These are phyloP conservation scores for Aspergillus fructus DNA, from an alignment of 2,329 filamentous ascomycete genomes.

Conservation along the genomic window DNA sequence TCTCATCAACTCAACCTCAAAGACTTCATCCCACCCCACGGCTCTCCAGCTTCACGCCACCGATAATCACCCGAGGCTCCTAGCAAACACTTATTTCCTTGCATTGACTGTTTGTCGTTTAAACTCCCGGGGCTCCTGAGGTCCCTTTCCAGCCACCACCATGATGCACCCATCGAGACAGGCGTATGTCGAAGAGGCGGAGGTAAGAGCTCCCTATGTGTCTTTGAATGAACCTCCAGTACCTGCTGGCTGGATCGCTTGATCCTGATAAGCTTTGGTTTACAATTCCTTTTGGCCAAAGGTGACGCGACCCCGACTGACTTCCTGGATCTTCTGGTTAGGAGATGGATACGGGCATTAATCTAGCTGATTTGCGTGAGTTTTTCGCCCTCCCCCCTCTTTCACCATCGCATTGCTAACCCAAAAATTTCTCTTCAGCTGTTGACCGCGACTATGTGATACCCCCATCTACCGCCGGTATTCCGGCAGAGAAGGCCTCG, in stretches of 20 bases:
- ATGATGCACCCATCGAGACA: slow-evolving; percentile 83
- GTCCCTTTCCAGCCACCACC: slow-evolving; percentile 23
- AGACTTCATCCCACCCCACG: background rate
- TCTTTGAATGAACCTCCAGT: background rate
- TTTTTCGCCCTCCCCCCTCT: slow-evolving; percentile 17
- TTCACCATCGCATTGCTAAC: slow-evolving; percentile 2
- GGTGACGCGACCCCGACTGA: slow-evolving; percentile 18
- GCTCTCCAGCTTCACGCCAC: background rate
- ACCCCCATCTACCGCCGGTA: slow-evolving; percentile 62
- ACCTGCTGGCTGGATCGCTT: background rate
- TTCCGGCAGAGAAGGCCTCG: slow-evolving; percentile 77
- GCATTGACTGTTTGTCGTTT: background rate
- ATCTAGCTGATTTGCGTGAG: slow-evolving; percentile 64
- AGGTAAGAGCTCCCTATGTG: slow-evolving; percentile 53
- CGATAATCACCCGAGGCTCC: background rate
- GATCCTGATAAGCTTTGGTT: background rate
- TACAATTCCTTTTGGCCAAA: background rate
- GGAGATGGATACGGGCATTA: slow-evolving; percentile 59
- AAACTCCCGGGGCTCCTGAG: background rate
- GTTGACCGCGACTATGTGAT: slow-evolving; percentile 84
- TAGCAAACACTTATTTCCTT: background rate
- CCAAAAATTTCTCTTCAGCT: slow-evolving; percentile 39
- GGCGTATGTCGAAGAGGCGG: slow-evolving; percentile 86
- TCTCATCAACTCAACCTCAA: background rate
- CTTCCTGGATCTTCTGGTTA: slow-evolving; percentile 29